Base-by-base conservation (phyloP, 2,329 filamentous ascomycete genomes). In the Paecilomyces fulvus region DNA sequence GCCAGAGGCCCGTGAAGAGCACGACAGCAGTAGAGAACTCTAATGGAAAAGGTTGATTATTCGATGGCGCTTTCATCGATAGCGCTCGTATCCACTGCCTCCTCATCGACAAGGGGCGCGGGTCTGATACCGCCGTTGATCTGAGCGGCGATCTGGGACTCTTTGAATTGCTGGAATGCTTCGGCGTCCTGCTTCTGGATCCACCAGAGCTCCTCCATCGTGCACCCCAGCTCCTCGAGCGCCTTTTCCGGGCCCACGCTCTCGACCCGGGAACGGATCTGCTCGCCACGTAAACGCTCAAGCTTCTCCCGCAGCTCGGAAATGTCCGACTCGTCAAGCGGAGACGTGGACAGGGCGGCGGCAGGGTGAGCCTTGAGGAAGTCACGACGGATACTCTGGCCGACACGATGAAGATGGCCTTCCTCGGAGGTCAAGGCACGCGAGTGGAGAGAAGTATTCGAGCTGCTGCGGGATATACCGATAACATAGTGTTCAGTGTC, bases 371-470 rank as follows among this genome's bases (percentile, higher is more conserved):
- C 74, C 2, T 77, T 75, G 49, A 88, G 73, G 37, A 88, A 78
- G 57, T 86, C 83, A 48, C 84, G 82, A 20, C 85, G 82, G 49
- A 89, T 76, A 60, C 82, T 79, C 64, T 88, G 85, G 30, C 85
- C 84, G 37, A 89, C 79, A 25, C 86, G 83, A 65, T 88, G 86
- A 62, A 89, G 80, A 30, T 82, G 82, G 30, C 86, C 86, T 79
- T 89, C 86, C 73, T 89, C 86, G 50, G 83, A 79, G 0, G 81
- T 80, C 58, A 87, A 80, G 21, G 82, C 83, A 53, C 83, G 83
- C 3, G 83, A 82, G 49, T 85, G 84, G 9, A 89, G 78, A 1
- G 82, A 86, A n/a, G 87, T 85, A 62, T 88, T 84, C 1, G 83
- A 86, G 62, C 81, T 82, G 60, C 83, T 80, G 30, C 85, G 79